A percentile compares a stretch with the other conserved stretches of the same genome.
Evolutionary conservation across 768 basidiomycete species (phyloP).

Genomic region (Fistulinella prunicolor): DNA sequence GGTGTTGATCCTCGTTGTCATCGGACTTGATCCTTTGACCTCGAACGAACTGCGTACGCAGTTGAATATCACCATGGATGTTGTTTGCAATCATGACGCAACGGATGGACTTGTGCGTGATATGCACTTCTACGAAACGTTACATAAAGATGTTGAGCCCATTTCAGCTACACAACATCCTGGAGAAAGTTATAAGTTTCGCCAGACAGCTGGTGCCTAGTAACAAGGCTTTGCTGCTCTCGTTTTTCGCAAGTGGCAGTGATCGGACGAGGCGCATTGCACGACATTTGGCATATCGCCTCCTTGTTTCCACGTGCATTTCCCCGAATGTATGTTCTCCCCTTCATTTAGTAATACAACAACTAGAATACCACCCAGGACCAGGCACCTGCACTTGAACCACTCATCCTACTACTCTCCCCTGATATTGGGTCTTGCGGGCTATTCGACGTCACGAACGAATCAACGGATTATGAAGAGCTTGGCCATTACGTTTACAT

Average conservation of each 20-base stretch:
- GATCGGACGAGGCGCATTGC: conserved; percentile 53
- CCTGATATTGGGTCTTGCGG: conserved; percentile 39
- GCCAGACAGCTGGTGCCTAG: conserved; percentile 39
- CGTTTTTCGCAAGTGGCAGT: conserved; percentile 50
- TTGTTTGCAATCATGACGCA: conserved; percentile 37
- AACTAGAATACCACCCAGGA: conserved; percentile 31
- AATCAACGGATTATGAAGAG: conserved; percentile 59
- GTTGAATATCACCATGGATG: conserved; percentile 46
- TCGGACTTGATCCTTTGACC: conserved; percentile 55
- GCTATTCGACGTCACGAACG: conserved; percentile 52
- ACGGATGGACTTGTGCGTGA: conserved; percentile 33
- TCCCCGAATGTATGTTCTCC: conserved; percentile 13
- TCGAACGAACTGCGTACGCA: conserved; percentile 44
- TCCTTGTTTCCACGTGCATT: conserved; percentile 8
- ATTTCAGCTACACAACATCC: conserved; percentile 46
- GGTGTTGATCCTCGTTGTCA: conserved; percentile 46
- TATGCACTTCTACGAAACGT: background rate
- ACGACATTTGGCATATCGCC: conserved; percentile 51
- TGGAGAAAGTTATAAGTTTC: conserved; percentile 43
- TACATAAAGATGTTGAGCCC: background rate
- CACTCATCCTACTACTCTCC: conserved; percentile 49
- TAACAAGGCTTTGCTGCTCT: conserved; percentile 51
- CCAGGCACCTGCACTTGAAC: conserved; percentile 48
- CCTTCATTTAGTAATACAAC: background rate
- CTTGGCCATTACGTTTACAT: conserved; percentile 55